Evolutionary conservation across 371 early-diverging fungal species (phyloP).

Genomic region (Actinomucor elegans): DNA sequence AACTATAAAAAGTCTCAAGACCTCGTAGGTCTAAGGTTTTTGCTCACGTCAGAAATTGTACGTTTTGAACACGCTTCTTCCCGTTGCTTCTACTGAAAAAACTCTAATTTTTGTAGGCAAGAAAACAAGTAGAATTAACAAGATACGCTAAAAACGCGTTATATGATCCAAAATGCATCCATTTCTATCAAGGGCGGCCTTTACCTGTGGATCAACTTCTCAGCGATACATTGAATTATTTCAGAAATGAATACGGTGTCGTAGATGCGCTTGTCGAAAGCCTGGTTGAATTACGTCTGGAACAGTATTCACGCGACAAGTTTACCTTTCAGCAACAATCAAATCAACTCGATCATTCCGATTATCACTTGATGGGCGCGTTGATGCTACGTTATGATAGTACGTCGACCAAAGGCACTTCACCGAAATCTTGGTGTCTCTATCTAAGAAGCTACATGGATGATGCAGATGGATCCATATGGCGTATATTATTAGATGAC

Average conservation of each 20-base stretch:
- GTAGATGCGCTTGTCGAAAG: constrained; percentile 1
- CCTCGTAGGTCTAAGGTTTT: constrained; percentile 20
- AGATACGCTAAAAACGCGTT: constrained; percentile 2
- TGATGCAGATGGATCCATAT: constrained; percentile 24
- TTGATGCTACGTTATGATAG: constrained; percentile 35
- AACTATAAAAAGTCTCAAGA: constrained; percentile 16
- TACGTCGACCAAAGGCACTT: constrained; percentile 1
- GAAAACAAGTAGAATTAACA: constrained; percentile 9
- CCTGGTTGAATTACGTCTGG: constrained; percentile 16
- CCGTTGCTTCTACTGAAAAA: not conserved
- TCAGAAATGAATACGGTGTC: not conserved
- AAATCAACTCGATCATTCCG: constrained; percentile 11
- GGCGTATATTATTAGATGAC: constrained; percentile 31
- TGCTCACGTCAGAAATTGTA: constrained; percentile 21
- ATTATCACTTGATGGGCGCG: constrained; percentile 40
- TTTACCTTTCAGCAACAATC: constrained; percentile 1
- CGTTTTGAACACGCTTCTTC: not conserved
- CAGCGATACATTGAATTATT: constrained; percentile 16
- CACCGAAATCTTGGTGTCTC: constrained; percentile 30
- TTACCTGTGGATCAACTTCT: constrained; percentile 15
- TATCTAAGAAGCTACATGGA: constrained; percentile 42
- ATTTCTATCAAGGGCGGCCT: constrained; percentile 1
- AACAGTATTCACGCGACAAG: constrained; percentile 18
- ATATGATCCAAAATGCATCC: constrained; percentile 9
- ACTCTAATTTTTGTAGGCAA: constrained; percentile 3